Percentiles rank a stretch among this genome's conserved stretches.
These are phyloP conservation scores for Volvox reticuliferus DNA, from an alignment of 139 green algal genomes.

Conservation along the genomic window DNA sequence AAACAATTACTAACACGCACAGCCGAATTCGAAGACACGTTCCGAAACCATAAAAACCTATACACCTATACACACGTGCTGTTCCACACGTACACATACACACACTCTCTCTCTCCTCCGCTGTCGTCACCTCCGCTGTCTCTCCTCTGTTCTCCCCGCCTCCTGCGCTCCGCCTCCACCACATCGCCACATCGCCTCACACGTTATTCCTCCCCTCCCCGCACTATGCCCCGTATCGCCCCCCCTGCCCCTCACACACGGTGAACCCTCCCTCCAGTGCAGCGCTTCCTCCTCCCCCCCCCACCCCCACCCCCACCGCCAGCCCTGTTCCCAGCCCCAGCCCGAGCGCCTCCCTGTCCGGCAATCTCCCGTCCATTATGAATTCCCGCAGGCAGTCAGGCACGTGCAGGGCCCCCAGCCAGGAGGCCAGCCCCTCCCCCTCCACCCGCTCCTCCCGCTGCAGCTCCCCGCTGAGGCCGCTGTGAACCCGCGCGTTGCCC, in stretches of 20 bases:
- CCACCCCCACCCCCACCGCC: not conserved
- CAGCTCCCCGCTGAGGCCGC: slow-evolving; percentile 62
- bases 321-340: not conserved
- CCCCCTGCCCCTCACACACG: not conserved
- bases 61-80: not conserved
- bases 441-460: slow-evolving; percentile 75
- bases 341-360: slow-evolving; percentile 26
- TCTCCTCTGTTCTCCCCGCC: too few species aligned
- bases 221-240: not conserved
- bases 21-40: not conserved
- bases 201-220: not conserved
- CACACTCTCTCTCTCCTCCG: not conserved
- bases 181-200: not conserved
- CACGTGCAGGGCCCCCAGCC: slow-evolving; percentile 60
- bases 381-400: slow-evolving; percentile 24
- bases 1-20: too few species aligned
- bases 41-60: not conserved
- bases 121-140: too few species aligned
- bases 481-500: slow-evolving; percentile 71
- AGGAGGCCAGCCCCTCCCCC: slow-evolving; percentile 62
- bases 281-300: not conserved
- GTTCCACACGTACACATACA: not conserved
- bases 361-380: slow-evolving; percentile 23
- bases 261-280: not conserved
- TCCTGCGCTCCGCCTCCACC: too few species aligned